phyloP scores from a whole-genome alignment of 257 asterid genomes.

The Lavandula angustifolia region DNA sequence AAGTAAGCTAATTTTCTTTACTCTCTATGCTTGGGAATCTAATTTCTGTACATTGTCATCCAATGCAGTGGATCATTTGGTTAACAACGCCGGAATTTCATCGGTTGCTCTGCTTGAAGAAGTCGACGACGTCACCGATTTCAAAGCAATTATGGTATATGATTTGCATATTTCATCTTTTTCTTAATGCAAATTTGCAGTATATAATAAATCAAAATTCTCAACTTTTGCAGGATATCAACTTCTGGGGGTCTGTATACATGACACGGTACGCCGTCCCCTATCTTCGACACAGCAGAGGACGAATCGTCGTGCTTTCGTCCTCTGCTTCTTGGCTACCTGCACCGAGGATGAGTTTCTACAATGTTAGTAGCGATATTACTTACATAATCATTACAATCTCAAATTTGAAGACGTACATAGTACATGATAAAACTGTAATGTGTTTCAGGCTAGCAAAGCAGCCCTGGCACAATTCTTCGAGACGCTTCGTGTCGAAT shows the following conservation, averaged over 20 bases:
- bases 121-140: constrained; percentile 45
- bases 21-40: no score
- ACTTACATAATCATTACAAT: not conserved
- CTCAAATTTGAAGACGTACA: not conserved
- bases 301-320: constrained; percentile 56
- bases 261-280: constrained; percentile 61
- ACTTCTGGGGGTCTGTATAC: constrained; percentile 72
- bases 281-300: constrained; percentile 55
- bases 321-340: constrained; percentile 61
- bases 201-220: no score
- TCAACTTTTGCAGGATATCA: constrained; percentile 46
- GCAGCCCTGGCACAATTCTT: constrained; percentile 67
- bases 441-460: constrained; percentile 61
- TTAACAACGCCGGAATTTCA: constrained; percentile 56
- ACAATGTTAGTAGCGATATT: constrained; percentile 40
- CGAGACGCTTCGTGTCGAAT: constrained; percentile 72
- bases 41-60: not conserved
- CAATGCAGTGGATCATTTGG: constrained; percentile 68
- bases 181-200: no score
- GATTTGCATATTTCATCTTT: no score
- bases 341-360: constrained; percentile 64
- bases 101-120: constrained; percentile 54
- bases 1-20: constrained; percentile 19
- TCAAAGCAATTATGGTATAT: constrained; percentile 46
- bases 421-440: not conserved